phyloP scores from a whole-genome alignment of 148 eudicot genomes.

The Persicaria maculosa region DNA sequence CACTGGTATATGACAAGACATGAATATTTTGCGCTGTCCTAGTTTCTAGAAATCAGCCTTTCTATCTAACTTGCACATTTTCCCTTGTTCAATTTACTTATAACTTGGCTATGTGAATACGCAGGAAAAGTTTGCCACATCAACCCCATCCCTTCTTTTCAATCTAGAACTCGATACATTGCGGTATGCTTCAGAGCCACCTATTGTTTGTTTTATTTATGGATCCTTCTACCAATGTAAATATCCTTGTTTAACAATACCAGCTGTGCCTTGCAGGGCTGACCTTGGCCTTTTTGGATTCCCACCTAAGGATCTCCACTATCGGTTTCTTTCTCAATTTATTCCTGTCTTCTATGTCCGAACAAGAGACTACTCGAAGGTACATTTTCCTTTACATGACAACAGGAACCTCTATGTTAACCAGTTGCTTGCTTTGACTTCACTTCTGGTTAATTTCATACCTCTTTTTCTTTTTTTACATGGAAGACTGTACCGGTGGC shows the following conservation, averaged over 20 bases:
- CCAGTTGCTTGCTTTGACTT: slow-evolving; percentile 7
- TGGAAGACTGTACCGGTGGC: slow-evolving; percentile 96
- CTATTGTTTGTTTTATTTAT: neutral
- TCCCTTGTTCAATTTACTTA: neutral
- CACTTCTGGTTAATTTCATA: slow-evolving; percentile 17
- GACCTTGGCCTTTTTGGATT: slow-evolving; percentile 94
- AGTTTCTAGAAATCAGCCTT: neutral
- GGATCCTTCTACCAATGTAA: slow-evolving; percentile 8
- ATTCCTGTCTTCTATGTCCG: slow-evolving; percentile 84
- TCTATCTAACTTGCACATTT: neutral
- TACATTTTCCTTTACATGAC: slow-evolving; percentile 18
- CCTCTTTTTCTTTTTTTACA: slow-evolving; percentile 14
- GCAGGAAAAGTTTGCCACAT: slow-evolving; percentile 82
- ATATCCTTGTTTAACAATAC: slow-evolving; percentile 11
- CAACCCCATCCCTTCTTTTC: slow-evolving; percentile 83
- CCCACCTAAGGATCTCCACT: slow-evolving; percentile 86
- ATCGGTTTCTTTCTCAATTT: slow-evolving; percentile 91
- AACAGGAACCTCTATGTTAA: neutral
- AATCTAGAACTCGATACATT: slow-evolving; percentile 95
- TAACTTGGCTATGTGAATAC: slow-evolving; percentile 12
- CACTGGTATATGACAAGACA: neutral
- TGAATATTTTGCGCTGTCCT: neutral
- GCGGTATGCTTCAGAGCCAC: slow-evolving; percentile 44
- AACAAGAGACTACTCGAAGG: slow-evolving; percentile 97
- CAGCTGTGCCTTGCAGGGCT: slow-evolving; percentile 45